Base-by-base conservation (phyloP, 306 rosid genomes). In the Luffa aegyptiaca region DNA sequence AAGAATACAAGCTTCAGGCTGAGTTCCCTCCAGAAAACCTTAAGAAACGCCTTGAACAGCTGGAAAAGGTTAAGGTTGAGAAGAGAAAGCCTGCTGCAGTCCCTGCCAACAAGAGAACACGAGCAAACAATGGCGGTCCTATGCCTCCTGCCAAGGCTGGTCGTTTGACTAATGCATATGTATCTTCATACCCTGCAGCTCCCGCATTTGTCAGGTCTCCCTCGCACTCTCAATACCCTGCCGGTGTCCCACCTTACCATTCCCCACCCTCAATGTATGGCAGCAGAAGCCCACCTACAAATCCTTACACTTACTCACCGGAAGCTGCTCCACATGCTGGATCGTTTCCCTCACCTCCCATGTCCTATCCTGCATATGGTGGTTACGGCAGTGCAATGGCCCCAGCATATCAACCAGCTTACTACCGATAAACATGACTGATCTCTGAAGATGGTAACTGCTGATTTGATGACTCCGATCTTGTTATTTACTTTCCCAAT, bases 121-220 rank as follows among this genome's bases (percentile, higher is more conserved):
- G 99, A 39, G 91, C 98, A 78, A 93, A 93, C 89, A 90, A 84
- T 65, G 98, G 98, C 20, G 98, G 98, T 8, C 99, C 88, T 78
- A 96, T 96, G 99, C 99, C 98, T 81, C 99, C 99, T 8, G 98
- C 99, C 84, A 96, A 96, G 83, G 99, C 98, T 79, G 99, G 99
- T n/a, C 98, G 99, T 79, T 86, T 93, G 86, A 89, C 94, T 1
- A 96, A 93, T 76, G 98, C 99, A 39, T 96, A 96, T 83, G 99
- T 96, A 39, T 96, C 99, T 12, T 96, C 99, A 52, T 96, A 93
- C 92, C 97, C 97, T 46, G 88, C 98, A 18, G 90, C 95, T 55
- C 96, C 96, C 41, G 82, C 98, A 74, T 89, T 89, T 79, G 92
- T 96, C 35, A 87, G 93, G 88, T 96, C 99, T 75, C 98, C 98